Conservation (phyloP, 2,329 filamentous ascomycete genomes). For the Fusarium sp. region DNA sequence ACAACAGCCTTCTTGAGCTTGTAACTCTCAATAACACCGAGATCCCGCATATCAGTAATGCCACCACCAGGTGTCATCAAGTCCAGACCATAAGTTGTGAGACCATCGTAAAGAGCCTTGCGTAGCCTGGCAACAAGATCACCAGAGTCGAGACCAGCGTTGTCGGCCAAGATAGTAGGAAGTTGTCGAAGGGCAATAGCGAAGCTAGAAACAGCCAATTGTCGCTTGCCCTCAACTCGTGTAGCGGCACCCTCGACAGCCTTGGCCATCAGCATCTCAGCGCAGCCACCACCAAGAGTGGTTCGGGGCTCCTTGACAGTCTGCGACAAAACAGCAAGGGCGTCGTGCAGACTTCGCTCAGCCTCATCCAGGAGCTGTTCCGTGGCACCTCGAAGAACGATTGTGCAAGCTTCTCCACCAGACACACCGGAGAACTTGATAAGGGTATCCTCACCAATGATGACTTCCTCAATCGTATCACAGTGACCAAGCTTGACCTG, state of each 20-base stretch:
- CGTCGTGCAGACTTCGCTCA: constrained; percentile 95
- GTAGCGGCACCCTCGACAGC: constrained; percentile 94
- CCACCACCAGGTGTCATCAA: constrained; percentile 89
- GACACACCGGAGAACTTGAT: constrained; percentile 98
- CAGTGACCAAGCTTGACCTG: constrained; percentile 96
- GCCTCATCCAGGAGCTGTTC: constrained; percentile 97
- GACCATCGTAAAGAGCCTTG: constrained; percentile 93
- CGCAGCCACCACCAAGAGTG: constrained; percentile 93
- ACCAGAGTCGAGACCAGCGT: constrained; percentile 94
- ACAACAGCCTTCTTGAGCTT: constrained; percentile 99
- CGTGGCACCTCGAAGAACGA: constrained; percentile 94
- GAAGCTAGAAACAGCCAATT: constrained; percentile 91
- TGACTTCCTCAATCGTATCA: constrained; percentile 95
- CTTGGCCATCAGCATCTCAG: constrained; percentile 99
- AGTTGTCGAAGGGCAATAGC: constrained; percentile 90
- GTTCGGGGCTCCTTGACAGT: constrained; percentile 95
- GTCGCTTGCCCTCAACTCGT: constrained; percentile 96
- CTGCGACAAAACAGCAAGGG: constrained; percentile 94
- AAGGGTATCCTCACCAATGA: constrained; percentile 96
- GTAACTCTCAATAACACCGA: constrained; percentile 97
- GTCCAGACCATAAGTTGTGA: constrained; percentile 92
- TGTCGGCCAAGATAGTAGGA: constrained; percentile 96
- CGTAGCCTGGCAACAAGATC: constrained; percentile 92
- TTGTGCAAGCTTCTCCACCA: constrained; percentile 93
- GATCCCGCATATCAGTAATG: constrained; percentile 93